These are phyloP conservation scores for Candida caryicola DNA, from an alignment of 805 yeast species.

Conservation along the genomic window DNA sequence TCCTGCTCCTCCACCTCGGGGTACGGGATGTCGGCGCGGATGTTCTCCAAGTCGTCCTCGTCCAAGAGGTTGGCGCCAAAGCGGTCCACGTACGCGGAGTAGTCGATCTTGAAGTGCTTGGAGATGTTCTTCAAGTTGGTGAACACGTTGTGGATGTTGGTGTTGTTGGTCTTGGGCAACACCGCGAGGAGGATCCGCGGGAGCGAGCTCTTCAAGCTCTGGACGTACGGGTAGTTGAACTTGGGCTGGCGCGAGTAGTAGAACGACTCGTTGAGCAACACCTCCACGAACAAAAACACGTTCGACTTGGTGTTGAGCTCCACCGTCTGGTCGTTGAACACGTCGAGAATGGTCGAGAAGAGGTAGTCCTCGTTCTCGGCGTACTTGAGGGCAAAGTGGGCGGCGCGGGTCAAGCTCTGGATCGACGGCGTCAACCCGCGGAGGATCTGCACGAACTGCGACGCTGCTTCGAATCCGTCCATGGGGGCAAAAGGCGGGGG, in stretches of 20 bases:
- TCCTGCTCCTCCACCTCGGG: conserved; percentile 25
- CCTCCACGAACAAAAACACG: conserved; percentile 67
- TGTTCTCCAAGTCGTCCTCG: conserved; percentile 32
- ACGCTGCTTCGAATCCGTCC: conserved; percentile 88
- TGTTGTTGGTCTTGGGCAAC: conserved; percentile 35
- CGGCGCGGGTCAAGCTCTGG: conserved; percentile 48
- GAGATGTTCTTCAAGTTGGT: conserved; percentile 36
- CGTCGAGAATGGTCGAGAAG: conserved; percentile 63
- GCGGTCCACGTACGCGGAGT: conserved; percentile 20
- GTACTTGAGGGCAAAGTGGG: conserved; percentile 55
- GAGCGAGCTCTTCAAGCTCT: conserved; percentile 28
- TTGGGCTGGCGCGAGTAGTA: conserved; percentile 33
- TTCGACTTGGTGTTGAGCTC: conserved; percentile 64
- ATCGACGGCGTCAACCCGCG: conserved; percentile 63
- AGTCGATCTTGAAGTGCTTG: conserved; percentile 31
- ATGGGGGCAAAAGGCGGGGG: too few species aligned
- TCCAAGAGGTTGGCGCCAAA: conserved; percentile 34
- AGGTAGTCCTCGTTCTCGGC: conserved; percentile 64
- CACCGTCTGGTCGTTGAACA: conserved; percentile 43
- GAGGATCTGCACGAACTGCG: conserved; percentile 68
- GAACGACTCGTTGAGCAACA: conserved; percentile 45
- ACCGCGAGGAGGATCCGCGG: conserved; percentile 35
- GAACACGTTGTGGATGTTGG: conserved; percentile 37
- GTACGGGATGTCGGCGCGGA: conserved; percentile 32
- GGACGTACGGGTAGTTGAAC: conserved; percentile 39